Evolutionary conservation across 2,329 filamentous ascomycete genomes (phyloP), one percentile per base, ranked within the genome.

Genomic region (Ophiostoma sp.): DNA sequence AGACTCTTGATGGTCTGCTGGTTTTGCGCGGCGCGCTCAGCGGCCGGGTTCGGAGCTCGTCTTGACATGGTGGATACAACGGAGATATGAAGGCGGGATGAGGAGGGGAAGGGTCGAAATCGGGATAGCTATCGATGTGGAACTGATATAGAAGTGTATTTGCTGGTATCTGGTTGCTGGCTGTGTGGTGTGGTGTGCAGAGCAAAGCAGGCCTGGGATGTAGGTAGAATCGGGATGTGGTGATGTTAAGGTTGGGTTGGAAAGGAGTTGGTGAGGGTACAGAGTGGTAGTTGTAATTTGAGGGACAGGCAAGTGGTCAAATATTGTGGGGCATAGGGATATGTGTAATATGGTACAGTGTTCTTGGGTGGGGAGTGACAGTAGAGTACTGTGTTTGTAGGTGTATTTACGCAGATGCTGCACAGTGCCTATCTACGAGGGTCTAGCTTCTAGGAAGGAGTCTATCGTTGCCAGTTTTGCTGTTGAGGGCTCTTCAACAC

Each of bases 1-100:
- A 99, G 87, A 78, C 87, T 93, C 85, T 98, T 98, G 80, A 99
- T 92, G 64, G 93, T 96, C 79, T 90, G 89, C 80, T 92, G 90
- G 82, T 99, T 99, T 82, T 96, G 91, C 77, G 94, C 94, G 76
- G 93, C 92, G 80, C 92, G 89, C 81, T 96, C 92, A 75, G 92
- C 91, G 74, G 89, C 89, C 78, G 92, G 89, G 81, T 93, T 92
- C 72, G 88, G 87, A 72, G 87, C 87, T 78, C 92, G 88, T 83
- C 92, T 87, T 76, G 92, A 95, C 92, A 96, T 96, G 71, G 64
- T 52, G 68, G 66, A 27, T n/a, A n/a, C n/a, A 44, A 41, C n/a
- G 33, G 41, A 35, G 66, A 27, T 67, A 23, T 39, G 41, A 52
- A 48, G 41, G 35, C 17, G 39, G 8, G 35, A 67, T 41, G 39